Evolutionary conservation across 108 stramenopile species (phyloP).

Genomic region (Schizochytrium sp.): DNA sequence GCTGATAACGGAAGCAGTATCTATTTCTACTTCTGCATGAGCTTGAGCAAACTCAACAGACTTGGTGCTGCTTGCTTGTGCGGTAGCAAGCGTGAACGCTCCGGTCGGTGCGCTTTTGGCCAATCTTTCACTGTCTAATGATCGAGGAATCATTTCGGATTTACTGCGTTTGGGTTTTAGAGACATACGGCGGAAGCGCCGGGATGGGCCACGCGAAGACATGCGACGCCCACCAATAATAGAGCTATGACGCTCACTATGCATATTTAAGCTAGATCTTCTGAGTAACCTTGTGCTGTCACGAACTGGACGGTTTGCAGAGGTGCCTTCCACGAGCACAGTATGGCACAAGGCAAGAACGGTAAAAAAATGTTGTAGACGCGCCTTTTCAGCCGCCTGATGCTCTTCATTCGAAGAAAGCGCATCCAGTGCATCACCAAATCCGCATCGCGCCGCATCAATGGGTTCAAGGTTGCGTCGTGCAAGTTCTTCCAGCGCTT

Average conservation of each 20-base stretch:
- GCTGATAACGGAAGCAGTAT: not conserved
- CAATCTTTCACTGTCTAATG: too few species aligned
- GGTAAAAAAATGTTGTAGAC: conserved; percentile 44
- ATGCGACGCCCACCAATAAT: too few species aligned
- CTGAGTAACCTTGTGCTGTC: conserved; percentile 1
- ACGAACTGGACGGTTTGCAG: not conserved
- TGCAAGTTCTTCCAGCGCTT: conserved; percentile 8
- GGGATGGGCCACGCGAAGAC: too few species aligned
- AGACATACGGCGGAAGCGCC: too few species aligned
- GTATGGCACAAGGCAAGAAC: conserved; percentile 83
- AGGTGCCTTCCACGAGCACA: conserved; percentile 61
- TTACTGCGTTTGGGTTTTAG: too few species aligned
- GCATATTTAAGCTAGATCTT: not conserved
- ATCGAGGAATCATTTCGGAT: too few species aligned
- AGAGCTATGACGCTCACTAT: not conserved
- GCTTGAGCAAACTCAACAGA: too few species aligned
- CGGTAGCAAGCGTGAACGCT: too few species aligned
- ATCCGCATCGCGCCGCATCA: not conserved
- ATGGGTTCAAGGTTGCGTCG: conserved; percentile 1
- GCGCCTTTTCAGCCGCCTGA: not conserved
- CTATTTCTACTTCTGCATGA: too few species aligned
- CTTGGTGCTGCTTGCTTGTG: too few species aligned
- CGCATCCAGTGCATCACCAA: not conserved
- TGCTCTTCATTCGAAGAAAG: not conserved
- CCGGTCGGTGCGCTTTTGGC: too few species aligned